Base-by-base conservation (phyloP, 768 basidiomycete genomes). In the Termitomyces sp. region DNA sequence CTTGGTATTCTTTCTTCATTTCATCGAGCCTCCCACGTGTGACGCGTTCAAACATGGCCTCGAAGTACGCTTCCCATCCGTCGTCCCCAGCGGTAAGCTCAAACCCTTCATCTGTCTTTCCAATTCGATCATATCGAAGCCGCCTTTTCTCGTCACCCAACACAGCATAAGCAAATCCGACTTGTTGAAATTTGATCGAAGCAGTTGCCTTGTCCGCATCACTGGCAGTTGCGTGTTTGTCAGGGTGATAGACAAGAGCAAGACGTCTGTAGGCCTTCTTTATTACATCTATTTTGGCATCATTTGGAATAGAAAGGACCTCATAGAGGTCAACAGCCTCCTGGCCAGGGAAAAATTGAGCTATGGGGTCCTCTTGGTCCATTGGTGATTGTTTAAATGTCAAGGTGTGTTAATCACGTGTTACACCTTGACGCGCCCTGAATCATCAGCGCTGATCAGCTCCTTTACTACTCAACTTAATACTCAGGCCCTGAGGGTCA, bases 21-120 rank as follows among this genome's bases (percentile, higher is more conserved):
- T 97, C 92, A 62, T 98, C 94, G 53, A 99, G 77, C 69, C 85
- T 89, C 58, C 83, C 86, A 59, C 86, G 82, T 55, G 94, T 95
- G 25, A 96, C 90, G 53, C 85, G 81, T 59, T 95, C 90, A 62
- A 94, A 97, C 62, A 97, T 73, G 56, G 87, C 87, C 68, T 89
- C 89, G 64, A 98, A 99, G 73, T 99, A 99, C 6, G 90, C 83
- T 66, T 94, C 92, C 97, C 97, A 99, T 1, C 93, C 92, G 59
- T 87, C 90, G 58, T 89, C 91, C 10, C 84, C 91, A 6, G 82
- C 82, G 23, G 76, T 84, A 40, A 89, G 68, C 48, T 86, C 85
- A 43, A 89, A 80, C 10, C 82, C 82, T 64, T 98, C 95, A 60
- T 87, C 85, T 9, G 95, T 97, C 62, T 82, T 82, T 17, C 97